Base-by-base conservation (phyloP, 2,329 filamentous ascomycete species). In the Ophiostoma quercus region DNA sequence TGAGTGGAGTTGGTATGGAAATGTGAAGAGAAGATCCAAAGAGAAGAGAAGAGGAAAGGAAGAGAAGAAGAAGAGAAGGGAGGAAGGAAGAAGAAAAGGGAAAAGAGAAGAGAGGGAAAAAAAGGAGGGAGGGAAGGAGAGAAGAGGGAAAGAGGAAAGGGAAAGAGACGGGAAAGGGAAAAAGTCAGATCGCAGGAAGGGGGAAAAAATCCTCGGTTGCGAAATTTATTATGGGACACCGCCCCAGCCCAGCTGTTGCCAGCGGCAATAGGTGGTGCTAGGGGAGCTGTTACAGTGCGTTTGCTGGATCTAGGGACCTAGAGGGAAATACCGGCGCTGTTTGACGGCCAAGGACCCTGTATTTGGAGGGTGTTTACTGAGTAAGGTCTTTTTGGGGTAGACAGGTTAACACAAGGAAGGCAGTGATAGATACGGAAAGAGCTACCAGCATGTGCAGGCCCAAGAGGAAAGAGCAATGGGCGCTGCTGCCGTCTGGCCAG, bases 181-280 rank as follows among this genome's bases (percentile, higher is more conserved):
- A 82, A 83, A 67, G 43, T 34, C 41, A 54, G 43, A 51, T 67
- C 41, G 41, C 66, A 67, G 65, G 37, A 41, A 47, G 34, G 66
- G 66, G 66, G 43, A 67, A 81, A 81, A 82, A 81, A 84, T 84
- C 68, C 69, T 71, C 70, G 70, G 70, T 34, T 71, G 68, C 66
- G 60, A 71, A 69, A 70, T 66, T 71, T 71, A 69, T 70, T 71
- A 71, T 71, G 70, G 70, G 68, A 71, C 69, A 70, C 57, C 60
- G 62, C 62, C 60, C 25, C n/a, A 54, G 39, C 43, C 57, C 66
- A 68, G 66, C 69, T 43, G 29, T 60, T 22, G 60, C 69, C 41
- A 41, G 34, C 47, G 34, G n/a, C 29, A 57, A 41, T 22, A 60
- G 63, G n/a, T 47, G 43, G 43, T 47, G 43, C 1, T 19, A 8